Evolutionary conservation across 805 yeast species (phyloP).

Genomic region (Hanseniaspora vineae): DNA sequence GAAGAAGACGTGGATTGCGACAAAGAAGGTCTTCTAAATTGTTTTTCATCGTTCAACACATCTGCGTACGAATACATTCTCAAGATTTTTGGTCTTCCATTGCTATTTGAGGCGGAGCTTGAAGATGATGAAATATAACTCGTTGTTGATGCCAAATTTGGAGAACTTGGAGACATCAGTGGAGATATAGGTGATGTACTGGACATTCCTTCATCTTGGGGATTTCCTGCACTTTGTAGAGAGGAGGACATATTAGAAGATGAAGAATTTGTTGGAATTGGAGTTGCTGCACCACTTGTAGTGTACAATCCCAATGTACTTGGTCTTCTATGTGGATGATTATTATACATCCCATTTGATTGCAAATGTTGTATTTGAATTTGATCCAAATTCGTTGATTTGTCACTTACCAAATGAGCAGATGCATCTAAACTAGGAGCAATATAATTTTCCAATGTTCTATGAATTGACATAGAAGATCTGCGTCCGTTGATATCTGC

Average conservation of each 20-base stretch:
- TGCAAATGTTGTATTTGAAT: conserved; percentile 36
- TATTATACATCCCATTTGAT: neutral
- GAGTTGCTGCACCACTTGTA: conserved; percentile 12
- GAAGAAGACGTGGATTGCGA: conserved; percentile 29
- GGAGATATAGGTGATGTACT: neutral
- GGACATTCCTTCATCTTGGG: neutral
- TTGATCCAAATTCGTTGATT: conserved; percentile 45
- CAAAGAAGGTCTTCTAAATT: conserved; percentile 48
- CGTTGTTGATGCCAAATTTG: conserved; percentile 2
- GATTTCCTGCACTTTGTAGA: no score
- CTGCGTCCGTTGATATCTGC: conserved; percentile 8
- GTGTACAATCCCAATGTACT: conserved; percentile 34
- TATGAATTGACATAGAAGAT: conserved; percentile 14
- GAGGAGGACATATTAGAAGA: no score
- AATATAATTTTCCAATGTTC: conserved; percentile 47
- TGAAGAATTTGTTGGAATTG: no score
- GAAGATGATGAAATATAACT: neutral
- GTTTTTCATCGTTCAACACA: conserved; percentile 55
- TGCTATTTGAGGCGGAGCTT: conserved; percentile 7
- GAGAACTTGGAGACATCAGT: conserved; percentile 8
- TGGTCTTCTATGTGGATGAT: conserved; percentile 33
- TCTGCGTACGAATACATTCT: conserved; percentile 71
- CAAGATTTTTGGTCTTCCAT: conserved; percentile 16
- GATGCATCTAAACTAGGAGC: conserved; percentile 80
- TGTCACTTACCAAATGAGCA: conserved; percentile 45